A percentile compares a stretch with the other conserved stretches of the same genome.
These are phyloP conservation scores for Aspergillus olivimuriae DNA, from an alignment of 495 filamentous ascomycete genomes.

Conservation along the genomic window DNA sequence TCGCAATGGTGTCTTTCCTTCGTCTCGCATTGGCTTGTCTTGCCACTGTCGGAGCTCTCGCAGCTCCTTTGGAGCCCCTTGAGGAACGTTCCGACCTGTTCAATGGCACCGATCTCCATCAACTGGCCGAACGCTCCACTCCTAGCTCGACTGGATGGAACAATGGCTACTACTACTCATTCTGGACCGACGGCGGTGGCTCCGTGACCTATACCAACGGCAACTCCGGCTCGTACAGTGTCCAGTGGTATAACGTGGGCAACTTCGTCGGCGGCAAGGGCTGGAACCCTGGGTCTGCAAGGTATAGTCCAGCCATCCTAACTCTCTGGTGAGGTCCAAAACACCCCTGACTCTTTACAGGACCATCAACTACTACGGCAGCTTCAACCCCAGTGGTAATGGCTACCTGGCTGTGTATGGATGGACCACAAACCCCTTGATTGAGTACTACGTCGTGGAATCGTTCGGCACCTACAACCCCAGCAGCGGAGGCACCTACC, in stretches of 20 bases:
- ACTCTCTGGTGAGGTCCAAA: neutral
- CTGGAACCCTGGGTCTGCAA: conserved; percentile 47
- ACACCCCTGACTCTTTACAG: conserved; percentile 18
- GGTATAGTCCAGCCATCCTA: conserved; percentile 16
- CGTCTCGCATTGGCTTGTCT: neutral
- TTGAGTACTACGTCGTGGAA: conserved; percentile 63
- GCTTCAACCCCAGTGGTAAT: conserved; percentile 51
- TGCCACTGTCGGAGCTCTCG: neutral
- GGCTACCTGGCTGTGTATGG: conserved; percentile 58
- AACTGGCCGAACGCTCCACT: conserved; percentile 25
- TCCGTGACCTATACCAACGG: conserved; percentile 54
- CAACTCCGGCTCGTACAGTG: conserved; percentile 47
- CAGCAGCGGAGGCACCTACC: conserved; percentile 33
- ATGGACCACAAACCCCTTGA: conserved; percentile 54
- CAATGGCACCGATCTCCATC: conserved; percentile 4
- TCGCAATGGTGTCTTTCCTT: conserved; percentile 4
- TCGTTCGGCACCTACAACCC: conserved; percentile 52
- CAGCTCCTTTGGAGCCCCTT: neutral
- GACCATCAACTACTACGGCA: conserved; percentile 47
- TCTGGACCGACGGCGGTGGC: conserved; percentile 53
- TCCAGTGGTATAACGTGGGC: conserved; percentile 46
- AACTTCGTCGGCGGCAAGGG: conserved; percentile 62
- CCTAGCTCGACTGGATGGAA: conserved; percentile 43
- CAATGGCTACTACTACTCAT: conserved; percentile 57
- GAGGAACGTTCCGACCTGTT: neutral